Evolutionary conservation across 2,329 filamentous ascomycete genomes (phyloP).

Genomic region (Cladobotryum protrusum): DNA sequence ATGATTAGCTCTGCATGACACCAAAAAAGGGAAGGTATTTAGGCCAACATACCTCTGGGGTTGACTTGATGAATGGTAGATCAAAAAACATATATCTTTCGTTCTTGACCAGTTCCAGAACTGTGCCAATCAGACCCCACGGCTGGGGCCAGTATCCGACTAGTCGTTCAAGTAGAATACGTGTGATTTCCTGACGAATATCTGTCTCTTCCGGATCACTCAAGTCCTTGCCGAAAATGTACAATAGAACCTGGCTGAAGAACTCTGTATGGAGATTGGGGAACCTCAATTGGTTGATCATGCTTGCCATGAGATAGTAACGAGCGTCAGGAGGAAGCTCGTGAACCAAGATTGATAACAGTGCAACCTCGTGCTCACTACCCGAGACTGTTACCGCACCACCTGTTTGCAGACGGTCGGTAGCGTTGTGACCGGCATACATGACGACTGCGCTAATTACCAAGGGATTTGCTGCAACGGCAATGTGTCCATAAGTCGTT

Average conservation of each 20-base stretch:
- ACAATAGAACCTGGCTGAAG: conserved; percentile 78
- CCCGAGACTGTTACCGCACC: conserved; percentile 45
- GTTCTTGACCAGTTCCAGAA: conserved; percentile 87
- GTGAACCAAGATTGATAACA: conserved; percentile 71
- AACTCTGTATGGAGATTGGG: conserved; percentile 88
- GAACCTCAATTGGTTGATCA: conserved; percentile 87
- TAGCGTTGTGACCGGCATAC: conserved; percentile 70
- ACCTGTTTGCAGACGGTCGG: conserved; percentile 52
- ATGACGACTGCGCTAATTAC: conserved; percentile 79
- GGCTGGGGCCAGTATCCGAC: conserved; percentile 88
- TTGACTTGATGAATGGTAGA: conserved; percentile 82
- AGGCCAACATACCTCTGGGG: conserved; percentile 62
- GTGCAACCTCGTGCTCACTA: conserved; percentile 52
- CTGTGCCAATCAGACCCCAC: conserved; percentile 86
- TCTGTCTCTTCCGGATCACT: conserved; percentile 69
- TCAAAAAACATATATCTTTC: conserved; percentile 89
- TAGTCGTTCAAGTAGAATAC: conserved; percentile 80
- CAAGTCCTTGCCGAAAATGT: conserved; percentile 74
- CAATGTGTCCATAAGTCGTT: conserved; percentile 60
- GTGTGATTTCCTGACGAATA: conserved; percentile 84
- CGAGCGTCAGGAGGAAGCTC: conserved; percentile 70
- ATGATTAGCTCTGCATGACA: background rate
- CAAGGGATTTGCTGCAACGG: conserved; percentile 60
- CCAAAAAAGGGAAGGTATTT: background rate
- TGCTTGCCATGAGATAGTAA: conserved; percentile 76